These are phyloP conservation scores for Capronia americana DNA, from an alignment of 2,329 filamentous ascomycete genomes.

Conservation along the genomic window DNA sequence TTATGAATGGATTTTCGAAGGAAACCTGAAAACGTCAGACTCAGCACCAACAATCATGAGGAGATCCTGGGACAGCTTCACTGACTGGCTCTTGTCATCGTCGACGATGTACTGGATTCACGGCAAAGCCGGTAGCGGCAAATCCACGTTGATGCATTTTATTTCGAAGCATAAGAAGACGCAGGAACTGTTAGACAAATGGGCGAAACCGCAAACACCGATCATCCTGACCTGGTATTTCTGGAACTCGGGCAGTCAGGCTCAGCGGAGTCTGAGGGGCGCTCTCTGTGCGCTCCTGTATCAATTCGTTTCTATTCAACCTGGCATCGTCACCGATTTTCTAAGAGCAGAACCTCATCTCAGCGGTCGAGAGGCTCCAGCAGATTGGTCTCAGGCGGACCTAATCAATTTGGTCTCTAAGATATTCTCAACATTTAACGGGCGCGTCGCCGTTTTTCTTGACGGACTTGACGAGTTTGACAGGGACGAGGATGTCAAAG, in stretches of 20 bases:
- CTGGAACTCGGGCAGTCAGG: not conserved
- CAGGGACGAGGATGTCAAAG: not conserved
- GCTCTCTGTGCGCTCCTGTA: not conserved
- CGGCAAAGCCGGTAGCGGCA: constrained; percentile 2
- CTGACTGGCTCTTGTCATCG: not conserved
- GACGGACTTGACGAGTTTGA: constrained; percentile 8
- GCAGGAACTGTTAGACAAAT: not conserved
- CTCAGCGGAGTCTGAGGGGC: not conserved
- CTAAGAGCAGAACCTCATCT: not conserved
- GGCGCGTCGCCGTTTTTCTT: not conserved
- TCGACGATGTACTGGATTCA: constrained; percentile 7
- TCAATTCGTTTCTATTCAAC: not conserved
- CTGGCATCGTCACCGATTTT: not conserved
- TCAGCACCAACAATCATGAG: not conserved
- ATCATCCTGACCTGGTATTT: not conserved
- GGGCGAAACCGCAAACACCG: not conserved
- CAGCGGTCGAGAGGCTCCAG: not conserved
- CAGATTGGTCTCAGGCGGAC: not conserved
- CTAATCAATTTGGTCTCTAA: not conserved
- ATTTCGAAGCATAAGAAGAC: not conserved
- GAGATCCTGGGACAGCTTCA: constrained; percentile 5
- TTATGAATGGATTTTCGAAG: constrained; percentile 6
- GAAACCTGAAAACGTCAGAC: not conserved
- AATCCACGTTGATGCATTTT: constrained; percentile 6
- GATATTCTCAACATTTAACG: not conserved